These are phyloP conservation scores for Yarrowia sp. DNA, from an alignment of 805 yeast species.

Conservation along the genomic window DNA sequence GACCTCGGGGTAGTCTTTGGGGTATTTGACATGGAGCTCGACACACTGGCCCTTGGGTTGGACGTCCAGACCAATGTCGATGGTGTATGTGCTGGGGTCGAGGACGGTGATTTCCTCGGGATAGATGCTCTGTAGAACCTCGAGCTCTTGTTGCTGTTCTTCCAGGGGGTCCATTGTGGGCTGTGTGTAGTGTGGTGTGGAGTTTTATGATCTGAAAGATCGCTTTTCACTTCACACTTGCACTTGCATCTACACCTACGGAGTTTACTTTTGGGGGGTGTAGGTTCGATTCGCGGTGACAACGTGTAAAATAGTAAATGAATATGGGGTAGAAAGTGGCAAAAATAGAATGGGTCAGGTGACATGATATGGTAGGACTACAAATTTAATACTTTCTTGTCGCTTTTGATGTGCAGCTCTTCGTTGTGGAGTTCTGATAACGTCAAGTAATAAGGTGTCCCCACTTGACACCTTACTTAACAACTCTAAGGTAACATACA, in stretches of 20 bases:
- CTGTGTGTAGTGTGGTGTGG: neutral
- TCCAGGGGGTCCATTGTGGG: conserved; percentile 71
- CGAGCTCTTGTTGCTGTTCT: conserved; percentile 89
- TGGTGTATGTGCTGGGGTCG: conserved; percentile 56
- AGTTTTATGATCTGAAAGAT: neutral
- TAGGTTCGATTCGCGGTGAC: conserved; percentile 3
- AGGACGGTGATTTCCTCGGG: conserved; percentile 79
- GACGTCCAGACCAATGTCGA: conserved; percentile 72
- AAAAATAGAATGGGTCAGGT: no score
- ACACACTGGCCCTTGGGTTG: conserved; percentile 62
- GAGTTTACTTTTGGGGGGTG: conserved; percentile 8
- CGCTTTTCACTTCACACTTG: neutral
- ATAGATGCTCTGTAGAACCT: conserved; percentile 86
- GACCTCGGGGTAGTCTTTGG: conserved; percentile 81
- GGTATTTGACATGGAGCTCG: conserved; percentile 68
- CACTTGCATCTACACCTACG: conserved; percentile 16
- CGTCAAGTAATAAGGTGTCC: no score
- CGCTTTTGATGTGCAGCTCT: no score
- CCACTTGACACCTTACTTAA: no score
- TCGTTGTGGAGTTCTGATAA: no score
- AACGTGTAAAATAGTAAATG: neutral
- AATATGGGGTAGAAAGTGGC: no score
- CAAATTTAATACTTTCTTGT: no score
- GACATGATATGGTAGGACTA: no score
- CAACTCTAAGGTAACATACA: no score